These are phyloP conservation scores for Peronospora belbahrii DNA, from an alignment of 352 stramenopile species.

Conservation along the genomic window DNA sequence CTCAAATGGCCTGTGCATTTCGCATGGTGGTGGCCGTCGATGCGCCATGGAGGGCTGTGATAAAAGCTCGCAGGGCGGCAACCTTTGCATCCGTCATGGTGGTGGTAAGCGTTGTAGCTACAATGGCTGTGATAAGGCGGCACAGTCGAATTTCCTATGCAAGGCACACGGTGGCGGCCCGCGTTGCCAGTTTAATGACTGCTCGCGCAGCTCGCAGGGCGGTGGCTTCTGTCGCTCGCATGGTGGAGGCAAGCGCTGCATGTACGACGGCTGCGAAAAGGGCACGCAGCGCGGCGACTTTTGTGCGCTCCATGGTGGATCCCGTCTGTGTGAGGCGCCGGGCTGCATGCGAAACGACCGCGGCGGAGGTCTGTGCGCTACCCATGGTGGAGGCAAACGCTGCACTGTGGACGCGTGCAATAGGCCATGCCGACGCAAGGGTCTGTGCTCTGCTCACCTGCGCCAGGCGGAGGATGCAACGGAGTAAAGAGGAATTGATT, in stretches of 20 bases:
- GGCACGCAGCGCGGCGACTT: slow-evolving; percentile 82
- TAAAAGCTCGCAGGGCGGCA: slow-evolving; percentile 73
- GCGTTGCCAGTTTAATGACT: slow-evolving; percentile 63
- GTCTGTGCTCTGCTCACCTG: slow-evolving; percentile 75
- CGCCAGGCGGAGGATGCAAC: slow-evolving; percentile 15
- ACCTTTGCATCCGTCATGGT: slow-evolving; percentile 82
- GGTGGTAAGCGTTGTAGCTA: slow-evolving; percentile 76
- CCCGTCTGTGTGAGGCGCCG: slow-evolving; percentile 68
- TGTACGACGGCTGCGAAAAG: slow-evolving; percentile 78
- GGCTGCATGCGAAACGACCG: slow-evolving; percentile 84
- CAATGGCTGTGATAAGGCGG: slow-evolving; percentile 70
- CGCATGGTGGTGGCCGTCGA: slow-evolving; percentile 69
- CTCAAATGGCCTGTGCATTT: slow-evolving; percentile 82
- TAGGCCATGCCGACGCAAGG: slow-evolving; percentile 76
- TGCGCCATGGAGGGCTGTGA: slow-evolving; percentile 73
- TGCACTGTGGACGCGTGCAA: slow-evolving; percentile 57
- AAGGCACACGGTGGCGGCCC: slow-evolving; percentile 80
- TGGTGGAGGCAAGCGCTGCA: slow-evolving; percentile 83
- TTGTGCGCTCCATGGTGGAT: slow-evolving; percentile 80
- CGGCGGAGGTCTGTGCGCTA: slow-evolving; percentile 57
- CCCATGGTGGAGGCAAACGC: slow-evolving; percentile 79
- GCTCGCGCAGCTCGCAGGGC: slow-evolving; percentile 65
- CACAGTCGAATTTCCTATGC: slow-evolving; percentile 82
- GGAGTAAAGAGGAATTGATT: slow-evolving; percentile 23
- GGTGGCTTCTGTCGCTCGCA: slow-evolving; percentile 80